These are phyloP conservation scores for Solanum sitiens DNA, from an alignment of 257 asterid genomes.

Conservation along the genomic window DNA sequence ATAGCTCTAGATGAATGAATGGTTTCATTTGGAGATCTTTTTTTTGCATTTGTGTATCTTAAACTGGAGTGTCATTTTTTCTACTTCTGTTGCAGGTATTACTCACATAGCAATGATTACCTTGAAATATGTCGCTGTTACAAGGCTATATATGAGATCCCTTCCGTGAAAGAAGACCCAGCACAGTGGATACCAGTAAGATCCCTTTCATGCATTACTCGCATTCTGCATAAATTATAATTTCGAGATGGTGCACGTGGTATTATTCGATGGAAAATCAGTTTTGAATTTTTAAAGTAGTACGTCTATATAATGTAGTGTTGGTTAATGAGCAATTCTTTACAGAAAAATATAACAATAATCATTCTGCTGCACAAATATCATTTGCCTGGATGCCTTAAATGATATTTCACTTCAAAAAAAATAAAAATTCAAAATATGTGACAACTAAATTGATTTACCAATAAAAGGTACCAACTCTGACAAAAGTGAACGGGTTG, in stretches of 20 bases:
- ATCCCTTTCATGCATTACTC: neutral
- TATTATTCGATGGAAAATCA: neutral
- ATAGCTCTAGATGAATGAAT: neutral
- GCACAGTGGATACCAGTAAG: slow-evolving; percentile 82
- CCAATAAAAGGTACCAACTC: neutral
- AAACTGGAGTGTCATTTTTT: neutral
- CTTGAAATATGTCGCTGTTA: slow-evolving; percentile 96
- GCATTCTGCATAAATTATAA: neutral
- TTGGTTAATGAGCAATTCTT: neutral
- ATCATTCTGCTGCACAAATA: neutral
- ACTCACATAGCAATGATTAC: slow-evolving; percentile 73
- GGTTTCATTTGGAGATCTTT: neutral
- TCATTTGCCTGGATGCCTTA: neutral
- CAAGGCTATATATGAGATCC: slow-evolving; percentile 91
- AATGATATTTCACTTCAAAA: neutral
- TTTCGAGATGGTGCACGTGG: neutral
- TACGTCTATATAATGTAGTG: neutral
- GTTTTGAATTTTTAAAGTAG: neutral
- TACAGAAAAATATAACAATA: neutral
- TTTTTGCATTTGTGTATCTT: neutral
- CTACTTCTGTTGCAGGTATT: slow-evolving; percentile 43
- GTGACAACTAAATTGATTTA: neutral
- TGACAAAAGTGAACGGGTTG: neutral
- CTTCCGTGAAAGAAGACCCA: slow-evolving; percentile 77
- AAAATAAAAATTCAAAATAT: neutral